Base-by-base conservation (phyloP, 345 rosid genomes). In the Erodium maritimum region DNA sequence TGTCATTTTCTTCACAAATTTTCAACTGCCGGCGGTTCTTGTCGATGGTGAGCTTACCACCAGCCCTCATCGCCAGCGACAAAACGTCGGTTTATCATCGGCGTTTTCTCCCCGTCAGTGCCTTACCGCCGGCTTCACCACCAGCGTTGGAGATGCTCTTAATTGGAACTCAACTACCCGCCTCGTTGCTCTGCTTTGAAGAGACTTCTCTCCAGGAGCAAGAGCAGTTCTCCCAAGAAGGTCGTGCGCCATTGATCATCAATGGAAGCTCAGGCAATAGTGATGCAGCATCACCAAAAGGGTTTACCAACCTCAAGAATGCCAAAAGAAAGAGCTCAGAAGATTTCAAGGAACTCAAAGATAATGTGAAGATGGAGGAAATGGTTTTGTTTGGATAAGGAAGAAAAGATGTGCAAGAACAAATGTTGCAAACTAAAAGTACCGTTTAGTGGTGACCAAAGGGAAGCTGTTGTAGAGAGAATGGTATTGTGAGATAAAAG, bases 381-480 rank as follows among this genome's bases (percentile, higher is more conserved):
- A 68, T 64, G 89, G 86, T 53, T 88, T 83, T 69, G 75, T 83
- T 58, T 71, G 81, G 1, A 67, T 64, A 65, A 80, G 71, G 65
- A 83, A 74, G 76, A 64, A 58, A 51, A 77, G 63, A 59, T 5
- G 50, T 17, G 20, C 33, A 52, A 65, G 59, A 66, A 5, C 60
- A 61, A 70, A 66, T 45, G 70, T 56, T 59, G 74, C 25, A 59
- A 65, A 73, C 66, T 64, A 12, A 14, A 3, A 42, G 17, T 10
- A 3, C 17, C 48, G 12, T 42, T 16, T 14, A 42, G 2, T 42
- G 58, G 19, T 17, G 25, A 54, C 42, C 70, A 64, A 34, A 66
- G 57, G 13, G 56, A 53, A 48, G 65, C 48, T 12, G 18, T 14
- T 19, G 24, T 22, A 25, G 75, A 71, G 63, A 71, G 85, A 72